Conservation (phyloP, 805 yeast species). For the Citeromyces nyonsensis region DNA sequence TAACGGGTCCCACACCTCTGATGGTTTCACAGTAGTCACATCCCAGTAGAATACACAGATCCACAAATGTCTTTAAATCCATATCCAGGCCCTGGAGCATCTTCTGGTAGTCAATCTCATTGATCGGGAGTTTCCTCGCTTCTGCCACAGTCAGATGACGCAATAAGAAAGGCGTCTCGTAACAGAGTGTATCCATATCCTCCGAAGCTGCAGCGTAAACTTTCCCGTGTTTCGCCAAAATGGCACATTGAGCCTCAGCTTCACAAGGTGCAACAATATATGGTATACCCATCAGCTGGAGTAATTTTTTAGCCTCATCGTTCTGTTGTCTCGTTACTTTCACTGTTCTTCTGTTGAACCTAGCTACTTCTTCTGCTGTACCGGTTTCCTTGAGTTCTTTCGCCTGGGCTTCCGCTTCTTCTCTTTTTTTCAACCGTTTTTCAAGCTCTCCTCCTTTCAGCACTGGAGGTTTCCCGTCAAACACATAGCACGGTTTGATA, state of each 20-base stretch:
- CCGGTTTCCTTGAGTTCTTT: constrained; percentile 71
- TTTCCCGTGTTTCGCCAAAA: constrained; percentile 73
- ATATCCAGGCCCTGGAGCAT: constrained; percentile 71
- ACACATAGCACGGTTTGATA: constrained; percentile 92
- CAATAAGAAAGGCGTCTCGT: constrained; percentile 67
- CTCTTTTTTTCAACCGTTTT: constrained; percentile 67
- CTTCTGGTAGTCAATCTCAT: constrained; percentile 54
- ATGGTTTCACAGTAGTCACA: constrained; percentile 97
- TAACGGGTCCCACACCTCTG: constrained; percentile 90
- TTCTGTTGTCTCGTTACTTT: constrained; percentile 82
- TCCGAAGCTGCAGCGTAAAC: constrained; percentile 97
- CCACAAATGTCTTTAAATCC: constrained; percentile 63
- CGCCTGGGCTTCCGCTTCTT: constrained; percentile 65
- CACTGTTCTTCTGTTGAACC: constrained; percentile 77
- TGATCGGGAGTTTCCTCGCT: constrained; percentile 83
- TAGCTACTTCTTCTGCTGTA: constrained; percentile 58
- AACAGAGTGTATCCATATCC: constrained; percentile 97
- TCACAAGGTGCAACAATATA: constrained; percentile 90
- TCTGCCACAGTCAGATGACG: constrained; percentile 91
- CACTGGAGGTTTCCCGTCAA: constrained; percentile 96
- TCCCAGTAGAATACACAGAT: constrained; percentile 83
- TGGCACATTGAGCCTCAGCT: constrained; percentile 98
- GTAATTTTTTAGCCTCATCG: constrained; percentile 77
- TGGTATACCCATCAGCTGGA: constrained; percentile 90
- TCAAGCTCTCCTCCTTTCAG: constrained; percentile 86